Base-by-base conservation (phyloP, 164 flowering plant genomes). In the Cinnamomum chago region DNA sequence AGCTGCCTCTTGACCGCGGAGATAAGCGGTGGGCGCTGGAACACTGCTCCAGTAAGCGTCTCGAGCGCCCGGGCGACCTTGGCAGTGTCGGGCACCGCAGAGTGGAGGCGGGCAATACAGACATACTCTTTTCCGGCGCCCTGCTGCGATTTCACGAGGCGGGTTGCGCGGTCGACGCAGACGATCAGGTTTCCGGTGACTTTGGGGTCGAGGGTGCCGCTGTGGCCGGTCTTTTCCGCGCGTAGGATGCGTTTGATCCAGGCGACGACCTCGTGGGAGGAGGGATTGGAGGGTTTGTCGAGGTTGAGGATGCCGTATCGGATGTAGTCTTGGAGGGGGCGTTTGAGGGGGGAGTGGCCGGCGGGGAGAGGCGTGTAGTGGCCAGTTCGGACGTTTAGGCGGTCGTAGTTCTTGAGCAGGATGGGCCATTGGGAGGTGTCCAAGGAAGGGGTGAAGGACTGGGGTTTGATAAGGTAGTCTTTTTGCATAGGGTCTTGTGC, bases 101-200 rank as follows among this genome's bases (percentile, higher is more conserved):
- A 83, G 73, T 89, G 95, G 70, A 90, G 77, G 10, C 95, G 79
- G 15, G 92, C 95, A 23, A 90, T 78, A 68, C 95, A 90, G 35
- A 90, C 95, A 55, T 90, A 90, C 86, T 90, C 92, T 70, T 90
- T 90, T 0, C 95, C 95, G 2, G 95, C 95, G 18, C 95, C 95
- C 68, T 90, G 95, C 66, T 90, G 93, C 5, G 95, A 90, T 66
- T 90, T 90, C 17, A 90, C 95, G 0, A 90, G 82, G 27, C 95
- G 85, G 22, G 93, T 90, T 33, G 93, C 93, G 58, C 93, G 71
- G 70, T 90, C 93, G 72, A 90, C 87, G 77, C 95, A 90, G 27
- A 91, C 95, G 70, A 91, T 89, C 20, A 91, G 76, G 62, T 88
- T 89, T 0, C 95, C 95, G 17, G 93, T 91, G 33, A 91, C 93